These are phyloP conservation scores for Hypocreales sp. DNA, from an alignment of 2,329 filamentous ascomycete species.

Conservation along the genomic window DNA sequence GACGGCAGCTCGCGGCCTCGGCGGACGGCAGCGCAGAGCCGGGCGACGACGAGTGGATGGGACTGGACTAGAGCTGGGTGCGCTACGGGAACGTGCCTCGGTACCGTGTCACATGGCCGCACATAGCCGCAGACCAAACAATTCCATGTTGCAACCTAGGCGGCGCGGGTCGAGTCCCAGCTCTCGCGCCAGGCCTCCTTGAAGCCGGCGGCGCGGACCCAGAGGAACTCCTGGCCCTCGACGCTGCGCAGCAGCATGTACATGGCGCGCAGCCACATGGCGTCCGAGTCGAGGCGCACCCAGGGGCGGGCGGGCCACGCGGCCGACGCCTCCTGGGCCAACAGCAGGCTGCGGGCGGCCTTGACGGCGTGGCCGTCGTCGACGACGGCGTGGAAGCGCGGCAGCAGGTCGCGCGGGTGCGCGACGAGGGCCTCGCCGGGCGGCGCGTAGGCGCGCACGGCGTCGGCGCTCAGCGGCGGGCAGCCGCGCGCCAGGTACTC, in stretches of 20 bases:
- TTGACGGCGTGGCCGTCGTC: slow-evolving; percentile 81
- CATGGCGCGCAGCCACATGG: slow-evolving; percentile 43
- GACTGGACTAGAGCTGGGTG: slow-evolving; percentile 25
- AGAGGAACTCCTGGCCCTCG: slow-evolving; percentile 32
- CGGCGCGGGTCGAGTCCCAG: too few species aligned
- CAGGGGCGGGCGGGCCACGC: slow-evolving; percentile 29
- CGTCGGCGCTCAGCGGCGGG: slow-evolving; percentile 40
- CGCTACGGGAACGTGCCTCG: too few species aligned
- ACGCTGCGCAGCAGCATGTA: slow-evolving; percentile 49
- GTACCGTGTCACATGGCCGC: too few species aligned
- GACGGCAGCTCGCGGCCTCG: too few species aligned
- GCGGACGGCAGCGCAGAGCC: slow-evolving; percentile 17
- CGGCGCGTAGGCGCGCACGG: slow-evolving; percentile 34
- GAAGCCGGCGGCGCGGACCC: slow-evolving; percentile 49
- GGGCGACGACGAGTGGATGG: slow-evolving; percentile 30
- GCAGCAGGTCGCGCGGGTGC: slow-evolving; percentile 32
- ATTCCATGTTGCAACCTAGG: too few species aligned
- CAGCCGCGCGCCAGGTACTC: slow-evolving; percentile 57
- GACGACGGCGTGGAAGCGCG: slow-evolving; percentile 27
- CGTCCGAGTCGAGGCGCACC: slow-evolving; percentile 35
- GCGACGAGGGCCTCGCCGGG: slow-evolving; percentile 23
- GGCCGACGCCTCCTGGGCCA: slow-evolving; percentile 40
- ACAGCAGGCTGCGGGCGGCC: slow-evolving; percentile 50
- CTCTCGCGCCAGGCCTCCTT: slow-evolving; percentile 46
- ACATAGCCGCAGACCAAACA: too few species aligned